Evolutionary conservation across 176 grass and related monocot genomes (phyloP).

Genomic region (Musa itinerans): DNA sequence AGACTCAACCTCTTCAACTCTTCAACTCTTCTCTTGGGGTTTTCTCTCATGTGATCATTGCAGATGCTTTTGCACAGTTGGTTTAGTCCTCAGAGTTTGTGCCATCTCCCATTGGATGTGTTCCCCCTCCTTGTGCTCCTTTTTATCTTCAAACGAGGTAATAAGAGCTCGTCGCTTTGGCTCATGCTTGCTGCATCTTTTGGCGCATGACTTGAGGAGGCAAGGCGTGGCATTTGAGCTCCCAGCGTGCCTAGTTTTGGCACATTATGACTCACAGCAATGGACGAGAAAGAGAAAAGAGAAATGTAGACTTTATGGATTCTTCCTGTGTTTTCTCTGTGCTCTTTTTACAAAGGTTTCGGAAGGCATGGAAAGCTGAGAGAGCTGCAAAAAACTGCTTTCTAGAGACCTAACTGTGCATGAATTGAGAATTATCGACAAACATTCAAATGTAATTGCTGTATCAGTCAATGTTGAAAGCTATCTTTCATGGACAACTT

Average conservation of each 20-base stretch:
- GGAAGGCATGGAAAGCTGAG: not conserved
- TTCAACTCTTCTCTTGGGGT: not conserved
- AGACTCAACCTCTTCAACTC: not conserved
- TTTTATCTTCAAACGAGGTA: not conserved
- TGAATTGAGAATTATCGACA: no score
- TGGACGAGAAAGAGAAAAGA: not conserved
- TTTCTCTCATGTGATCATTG: not conserved
- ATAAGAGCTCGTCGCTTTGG: not conserved
- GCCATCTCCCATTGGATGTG: not conserved
- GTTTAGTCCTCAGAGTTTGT: not conserved
- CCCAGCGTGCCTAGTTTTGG: not conserved
- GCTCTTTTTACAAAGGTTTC: no score
- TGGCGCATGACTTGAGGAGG: not conserved
- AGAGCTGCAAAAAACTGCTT: not conserved
- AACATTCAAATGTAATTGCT: no score
- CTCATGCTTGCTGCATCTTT: not conserved
- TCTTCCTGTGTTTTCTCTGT: not conserved
- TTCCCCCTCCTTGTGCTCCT: not conserved
- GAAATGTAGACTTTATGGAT: not conserved
- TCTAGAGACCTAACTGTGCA: no score
- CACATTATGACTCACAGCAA: not conserved
- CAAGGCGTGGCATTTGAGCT: not conserved
- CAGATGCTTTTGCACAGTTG: not conserved
- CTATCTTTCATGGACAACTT: no score
- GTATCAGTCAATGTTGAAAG: no score